Evolutionary conservation across 495 filamentous ascomycete species (phyloP).

Genomic region (Penicillium desertorum): DNA sequence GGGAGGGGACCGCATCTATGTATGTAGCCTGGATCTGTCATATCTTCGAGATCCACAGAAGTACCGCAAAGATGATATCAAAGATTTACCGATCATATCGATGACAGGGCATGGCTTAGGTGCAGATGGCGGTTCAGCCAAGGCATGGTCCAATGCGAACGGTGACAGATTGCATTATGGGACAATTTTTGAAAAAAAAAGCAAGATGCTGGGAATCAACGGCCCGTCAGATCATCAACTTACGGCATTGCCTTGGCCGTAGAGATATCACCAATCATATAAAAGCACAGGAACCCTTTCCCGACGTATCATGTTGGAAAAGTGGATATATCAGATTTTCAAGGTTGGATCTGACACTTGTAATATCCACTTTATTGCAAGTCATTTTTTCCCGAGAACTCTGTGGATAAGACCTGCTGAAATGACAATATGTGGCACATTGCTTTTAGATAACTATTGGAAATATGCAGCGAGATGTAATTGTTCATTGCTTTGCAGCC

Average conservation of each 20-base stretch:
- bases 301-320: conserved; percentile 11
- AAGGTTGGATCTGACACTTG: background rate
- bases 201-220: conserved; percentile 4
- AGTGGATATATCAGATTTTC: conserved; percentile 12
- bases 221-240: conserved; percentile 7
- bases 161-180: background rate
- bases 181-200: conserved; percentile 2
- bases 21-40: conserved; percentile 17
- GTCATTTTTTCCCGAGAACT: background rate
- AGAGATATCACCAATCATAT: conserved; percentile 2
- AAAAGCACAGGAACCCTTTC: background rate
- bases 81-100: conserved; percentile 13
- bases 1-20: background rate
- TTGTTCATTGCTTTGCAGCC: background rate
- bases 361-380: conserved; percentile 5
- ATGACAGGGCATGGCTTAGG: background rate
- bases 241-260: conserved; percentile 4
- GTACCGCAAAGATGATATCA: conserved; percentile 3
- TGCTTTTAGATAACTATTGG: background rate
- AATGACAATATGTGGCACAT: background rate
- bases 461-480: background rate
- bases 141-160: conserved; percentile 10
- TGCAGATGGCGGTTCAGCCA: conserved; percentile 1
- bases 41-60: conserved; percentile 8
- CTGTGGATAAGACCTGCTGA: background rate